A percentile compares a stretch with the other conserved stretches of the same genome.
phyloP scores from a whole-genome alignment of 768 basidiomycete species.

The Daedalea quercina region DNA sequence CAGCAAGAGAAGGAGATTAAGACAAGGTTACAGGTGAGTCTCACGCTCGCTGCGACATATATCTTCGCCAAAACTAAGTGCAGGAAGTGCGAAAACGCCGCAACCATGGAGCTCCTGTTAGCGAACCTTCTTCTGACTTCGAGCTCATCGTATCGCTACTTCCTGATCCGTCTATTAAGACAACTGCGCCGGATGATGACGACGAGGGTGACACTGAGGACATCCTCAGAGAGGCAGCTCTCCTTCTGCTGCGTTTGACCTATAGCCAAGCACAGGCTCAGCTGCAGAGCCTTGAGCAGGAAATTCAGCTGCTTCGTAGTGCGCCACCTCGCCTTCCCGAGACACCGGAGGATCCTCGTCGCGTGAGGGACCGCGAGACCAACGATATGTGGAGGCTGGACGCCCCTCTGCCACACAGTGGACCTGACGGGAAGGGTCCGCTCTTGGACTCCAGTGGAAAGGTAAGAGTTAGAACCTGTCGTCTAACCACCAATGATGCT shows the following conservation, averaged over 20 bases:
- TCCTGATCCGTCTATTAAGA: constrained; percentile 20
- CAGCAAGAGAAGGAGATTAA: constrained; percentile 80
- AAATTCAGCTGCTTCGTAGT: constrained; percentile 57
- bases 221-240: constrained; percentile 53
- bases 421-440: constrained; percentile 45
- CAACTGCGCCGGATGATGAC: background rate
- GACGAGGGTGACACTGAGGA: constrained; percentile 55
- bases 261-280: constrained; percentile 66
- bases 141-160: constrained; percentile 62
- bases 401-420: constrained; percentile 27
- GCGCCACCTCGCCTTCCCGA: constrained; percentile 39
- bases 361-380: constrained; percentile 34
- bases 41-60: background rate
- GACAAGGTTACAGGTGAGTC: constrained; percentile 56
- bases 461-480: constrained; percentile 33
- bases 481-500: constrained; percentile 8
- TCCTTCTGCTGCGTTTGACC: constrained; percentile 68
- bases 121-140: constrained; percentile 40
- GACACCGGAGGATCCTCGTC: constrained; percentile 28
- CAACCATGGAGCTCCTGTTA: constrained; percentile 29
- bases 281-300: constrained; percentile 62
- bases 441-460: constrained; percentile 73
- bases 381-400: constrained; percentile 75
- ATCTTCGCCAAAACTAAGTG: background rate
- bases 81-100: constrained; percentile 52